Percentiles rank a stretch among this genome's conserved stretches.
These are phyloP conservation scores for Massospora cicadina DNA, from an alignment of 371 early-diverging fungal genomes.

Conservation along the genomic window DNA sequence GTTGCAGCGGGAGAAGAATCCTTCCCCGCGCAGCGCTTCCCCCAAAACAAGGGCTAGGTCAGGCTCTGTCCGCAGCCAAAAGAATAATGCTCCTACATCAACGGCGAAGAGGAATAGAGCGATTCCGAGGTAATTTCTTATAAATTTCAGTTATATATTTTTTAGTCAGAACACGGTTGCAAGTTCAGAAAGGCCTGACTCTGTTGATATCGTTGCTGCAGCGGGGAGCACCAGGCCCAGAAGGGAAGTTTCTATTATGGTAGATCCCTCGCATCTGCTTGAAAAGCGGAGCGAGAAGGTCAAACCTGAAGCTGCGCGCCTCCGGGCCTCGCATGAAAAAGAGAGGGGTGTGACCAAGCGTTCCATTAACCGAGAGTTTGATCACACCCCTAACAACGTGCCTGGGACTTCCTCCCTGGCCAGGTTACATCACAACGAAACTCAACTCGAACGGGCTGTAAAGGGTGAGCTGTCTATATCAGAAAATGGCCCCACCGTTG, in stretches of 20 bases:
- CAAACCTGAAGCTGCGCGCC: neutral
- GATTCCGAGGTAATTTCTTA: neutral
- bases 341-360: neutral
- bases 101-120: neutral
- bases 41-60: neutral
- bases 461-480: too few species aligned
- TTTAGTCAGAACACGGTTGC: neutral
- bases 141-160: neutral
- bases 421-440: too few species aligned
- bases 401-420: too few species aligned
- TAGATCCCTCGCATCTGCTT: too few species aligned
- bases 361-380: neutral
- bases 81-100: neutral
- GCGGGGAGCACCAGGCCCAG: too few species aligned
- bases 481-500: too few species aligned
- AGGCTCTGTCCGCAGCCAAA: neutral
- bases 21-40: neutral
- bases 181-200: neutral
- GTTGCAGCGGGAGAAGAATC: neutral
- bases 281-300: too few species aligned
- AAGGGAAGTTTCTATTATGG: too few species aligned
- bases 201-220: neutral
- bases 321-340: neutral
- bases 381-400: too few species aligned
- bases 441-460: too few species aligned